These are phyloP conservation scores for Fusarium penzigii DNA, from an alignment of 2,329 filamentous ascomycete genomes.

Conservation along the genomic window DNA sequence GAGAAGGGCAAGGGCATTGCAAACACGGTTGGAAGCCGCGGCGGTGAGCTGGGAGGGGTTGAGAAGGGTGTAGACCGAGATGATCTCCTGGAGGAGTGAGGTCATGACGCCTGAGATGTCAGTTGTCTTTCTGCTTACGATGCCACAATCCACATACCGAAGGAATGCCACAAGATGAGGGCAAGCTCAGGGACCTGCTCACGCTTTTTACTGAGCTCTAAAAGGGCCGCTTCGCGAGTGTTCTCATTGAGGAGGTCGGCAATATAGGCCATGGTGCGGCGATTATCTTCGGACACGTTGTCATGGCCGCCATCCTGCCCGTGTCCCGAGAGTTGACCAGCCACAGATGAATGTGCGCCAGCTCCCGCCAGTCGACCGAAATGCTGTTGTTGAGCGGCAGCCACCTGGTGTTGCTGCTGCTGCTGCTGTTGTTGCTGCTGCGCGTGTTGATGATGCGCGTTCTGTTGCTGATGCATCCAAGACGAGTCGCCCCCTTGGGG, in stretches of 20 bases:
- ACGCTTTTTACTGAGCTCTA: constrained; percentile 97
- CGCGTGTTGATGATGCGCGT: constrained; percentile 57
- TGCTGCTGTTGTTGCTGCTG: constrained; percentile 59
- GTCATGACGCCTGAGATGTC: constrained; percentile 84
- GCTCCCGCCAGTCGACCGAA: constrained; percentile 70
- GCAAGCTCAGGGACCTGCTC: constrained; percentile 97
- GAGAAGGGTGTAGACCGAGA: constrained; percentile 94
- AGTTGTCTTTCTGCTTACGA: constrained; percentile 14
- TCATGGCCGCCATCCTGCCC: constrained; percentile 61
- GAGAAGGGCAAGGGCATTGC: constrained; percentile 91
- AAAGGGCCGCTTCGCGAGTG: constrained; percentile 84
- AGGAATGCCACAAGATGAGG: constrained; percentile 96
- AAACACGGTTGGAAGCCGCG: constrained; percentile 95
- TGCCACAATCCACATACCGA: constrained; percentile 62
- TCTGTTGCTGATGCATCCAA: constrained; percentile 68
- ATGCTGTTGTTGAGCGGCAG: constrained; percentile 55
- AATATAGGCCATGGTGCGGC: constrained; percentile 89
- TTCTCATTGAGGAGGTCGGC: constrained; percentile 86
- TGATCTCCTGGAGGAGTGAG: constrained; percentile 94
- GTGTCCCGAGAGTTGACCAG: constrained; percentile 47
- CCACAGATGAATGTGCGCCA: constrained; percentile 55
- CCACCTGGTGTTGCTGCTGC: constrained; percentile 50
- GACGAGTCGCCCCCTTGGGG: constrained; percentile 58
- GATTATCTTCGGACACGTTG: constrained; percentile 83
- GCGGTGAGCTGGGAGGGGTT: constrained; percentile 97